These are phyloP conservation scores for Basidioascus undulatus DNA, from an alignment of 768 basidiomycete genomes.

Conservation along the genomic window DNA sequence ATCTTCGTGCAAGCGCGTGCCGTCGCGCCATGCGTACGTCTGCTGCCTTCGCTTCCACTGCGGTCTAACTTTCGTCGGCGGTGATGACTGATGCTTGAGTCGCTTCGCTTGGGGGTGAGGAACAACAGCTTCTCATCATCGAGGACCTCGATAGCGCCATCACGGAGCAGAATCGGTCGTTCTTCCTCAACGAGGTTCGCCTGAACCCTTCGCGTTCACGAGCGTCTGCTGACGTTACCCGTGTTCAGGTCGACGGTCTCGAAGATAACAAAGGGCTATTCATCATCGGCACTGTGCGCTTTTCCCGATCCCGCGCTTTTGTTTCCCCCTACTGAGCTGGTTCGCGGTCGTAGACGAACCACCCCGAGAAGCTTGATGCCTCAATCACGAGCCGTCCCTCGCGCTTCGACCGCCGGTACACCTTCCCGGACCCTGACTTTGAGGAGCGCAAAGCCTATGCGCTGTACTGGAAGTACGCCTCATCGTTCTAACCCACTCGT, in stretches of 20 bases:
- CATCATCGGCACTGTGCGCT: slow-evolving; percentile 45
- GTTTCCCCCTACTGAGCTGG: background rate
- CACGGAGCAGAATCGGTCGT: slow-evolving; percentile 50
- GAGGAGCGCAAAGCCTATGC: slow-evolving; percentile 43
- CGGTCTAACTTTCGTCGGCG: no score
- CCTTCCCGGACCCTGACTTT: slow-evolving; percentile 44
- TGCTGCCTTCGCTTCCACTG: no score
- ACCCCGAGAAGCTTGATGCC: slow-evolving; percentile 55
- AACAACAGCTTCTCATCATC: slow-evolving; percentile 30
- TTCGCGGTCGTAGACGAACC: slow-evolving; percentile 32
- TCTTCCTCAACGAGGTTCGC: slow-evolving; percentile 58
- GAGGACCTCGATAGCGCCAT: slow-evolving; percentile 58
- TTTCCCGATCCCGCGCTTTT: no score
- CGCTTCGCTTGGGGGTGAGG: no score
- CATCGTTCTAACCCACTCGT: no score
- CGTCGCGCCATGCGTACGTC: slow-evolving; percentile 17
- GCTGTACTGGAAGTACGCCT: slow-evolving; percentile 61
- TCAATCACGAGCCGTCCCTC: slow-evolving; percentile 41
- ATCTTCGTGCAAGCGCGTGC: slow-evolving; percentile 51
- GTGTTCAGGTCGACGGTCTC: slow-evolving; percentile 30
- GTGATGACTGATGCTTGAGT: background rate
- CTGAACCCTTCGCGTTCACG: slow-evolving; percentile 10
- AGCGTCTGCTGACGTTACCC: background rate
- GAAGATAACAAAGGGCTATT: slow-evolving; percentile 57
- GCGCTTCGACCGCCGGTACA: slow-evolving; percentile 58